A percentile compares a stretch with the other conserved stretches of the same genome.
phyloP scores from a whole-genome alignment of 2,329 filamentous ascomycete species.

The Thyridium curvatum region DNA sequence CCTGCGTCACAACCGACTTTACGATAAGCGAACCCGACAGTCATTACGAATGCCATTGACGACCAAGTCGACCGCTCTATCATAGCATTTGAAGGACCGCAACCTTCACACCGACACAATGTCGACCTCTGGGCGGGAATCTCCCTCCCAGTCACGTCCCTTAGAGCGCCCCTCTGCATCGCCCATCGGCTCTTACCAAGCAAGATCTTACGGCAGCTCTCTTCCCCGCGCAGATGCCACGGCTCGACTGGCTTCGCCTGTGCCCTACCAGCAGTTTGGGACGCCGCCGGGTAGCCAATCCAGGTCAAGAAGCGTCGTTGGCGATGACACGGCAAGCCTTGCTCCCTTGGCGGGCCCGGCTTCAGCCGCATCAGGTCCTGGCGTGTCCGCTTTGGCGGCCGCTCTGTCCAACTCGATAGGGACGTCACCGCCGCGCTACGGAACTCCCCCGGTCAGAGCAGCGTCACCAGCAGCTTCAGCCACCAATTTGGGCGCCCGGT shows the following conservation, averaged over 20 bases:
- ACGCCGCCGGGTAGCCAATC: slow-evolving; percentile 15
- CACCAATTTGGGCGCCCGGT: slow-evolving; percentile 13
- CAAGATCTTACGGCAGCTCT: slow-evolving; percentile 43
- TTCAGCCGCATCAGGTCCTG: slow-evolving; percentile 65
- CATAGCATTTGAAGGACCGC: too few relatives aligned
- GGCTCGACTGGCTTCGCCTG: slow-evolving; percentile 54
- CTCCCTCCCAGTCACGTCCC: slow-evolving; percentile 19
- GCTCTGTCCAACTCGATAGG: slow-evolving; percentile 74
- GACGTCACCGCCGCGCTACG: slow-evolving; percentile 62
- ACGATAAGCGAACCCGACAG: too few relatives aligned
- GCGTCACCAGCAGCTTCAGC: slow-evolving; percentile 50
- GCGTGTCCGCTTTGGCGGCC: slow-evolving; percentile 80
- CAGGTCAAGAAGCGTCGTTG: slow-evolving; percentile 30
- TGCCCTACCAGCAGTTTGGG: slow-evolving; percentile 32
- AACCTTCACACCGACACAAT: slow-evolving; percentile 1
- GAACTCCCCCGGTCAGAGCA: slow-evolving; percentile 55
- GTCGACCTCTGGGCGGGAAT: slow-evolving; percentile 18
- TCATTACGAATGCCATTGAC: too few relatives aligned
- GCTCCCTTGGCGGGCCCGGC: slow-evolving; percentile 61
- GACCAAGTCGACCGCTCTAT: too few relatives aligned
- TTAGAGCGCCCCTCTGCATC: slow-evolving; percentile 33
- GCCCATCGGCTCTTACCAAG: slow-evolving; percentile 39
- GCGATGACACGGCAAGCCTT: slow-evolving; percentile 35
- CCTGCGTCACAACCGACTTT: too few relatives aligned
- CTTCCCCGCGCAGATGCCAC: slow-evolving; percentile 53